Base-by-base conservation (phyloP, 208 protist species). In the Novymonas esmeraldas region DNA sequence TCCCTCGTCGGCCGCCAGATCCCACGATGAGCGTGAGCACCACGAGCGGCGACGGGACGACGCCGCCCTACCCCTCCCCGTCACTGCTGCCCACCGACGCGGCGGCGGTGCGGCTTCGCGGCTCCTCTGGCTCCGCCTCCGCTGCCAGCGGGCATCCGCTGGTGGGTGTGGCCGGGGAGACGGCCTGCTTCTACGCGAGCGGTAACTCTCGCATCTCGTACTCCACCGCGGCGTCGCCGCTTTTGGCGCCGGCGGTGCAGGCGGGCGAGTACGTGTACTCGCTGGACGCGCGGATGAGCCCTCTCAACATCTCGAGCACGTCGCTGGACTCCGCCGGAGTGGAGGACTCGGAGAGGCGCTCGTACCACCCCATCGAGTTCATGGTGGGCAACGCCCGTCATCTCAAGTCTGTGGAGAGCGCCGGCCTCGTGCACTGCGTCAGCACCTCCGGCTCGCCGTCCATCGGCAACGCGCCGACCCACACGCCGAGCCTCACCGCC, bases 311-410 rank as follows among this genome's bases (percentile, higher is more conserved):
- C 42, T 54, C 59, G 28, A 29, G 57, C n/a, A 55, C 44, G 60
- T 63, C 52, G 6, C 61, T 62, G 51, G 38, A 48, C 60, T 67
- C 60, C n/a, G 29, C 49, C 24, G 33, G n/a, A 20, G 44, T 66
- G 20, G 51, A 63, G 6, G 68, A 74, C 38, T 66, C 52, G 38
- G 41, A 65, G 55, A 67, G 39, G 59, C 51, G 38, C 52, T 62
- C 60, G 26, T 56, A 56, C 44, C 59, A 74, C 52, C 59, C 59
- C 6, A 63, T 67, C 28, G 59, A 55, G 36, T 49, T 61, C 24
- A 28, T 61, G 51, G 16, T 38, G 51, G 31, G 49, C 22, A 28
- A 11, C 31, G 22, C 28, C 1, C 41, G 52, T 1, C 22, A 24
- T 16, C 31, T 45, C 22, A 46, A 22, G 20, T 67, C 42, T 22